These are phyloP conservation scores for Leucocoprinus sp. DNA, from an alignment of 768 basidiomycete species.

Conservation along the genomic window DNA sequence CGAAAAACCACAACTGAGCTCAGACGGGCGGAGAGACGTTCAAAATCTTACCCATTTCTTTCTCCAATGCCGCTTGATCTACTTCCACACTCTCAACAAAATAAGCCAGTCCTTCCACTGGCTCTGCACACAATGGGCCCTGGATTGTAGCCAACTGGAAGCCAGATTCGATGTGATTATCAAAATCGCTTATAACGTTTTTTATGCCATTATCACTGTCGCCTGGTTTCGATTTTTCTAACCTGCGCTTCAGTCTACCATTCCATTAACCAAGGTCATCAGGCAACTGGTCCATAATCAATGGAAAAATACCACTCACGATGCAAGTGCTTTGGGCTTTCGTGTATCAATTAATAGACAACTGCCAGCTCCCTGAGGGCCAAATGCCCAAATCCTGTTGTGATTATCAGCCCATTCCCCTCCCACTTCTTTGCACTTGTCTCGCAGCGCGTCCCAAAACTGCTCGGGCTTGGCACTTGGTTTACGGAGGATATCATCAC, in stretches of 20 bases:
- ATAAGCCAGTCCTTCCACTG: constrained; percentile 87
- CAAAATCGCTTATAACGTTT: constrained; percentile 47
- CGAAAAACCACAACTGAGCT: neutral
- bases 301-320: constrained; percentile 37
- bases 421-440: constrained; percentile 59
- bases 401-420: constrained; percentile 77
- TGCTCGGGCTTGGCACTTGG: constrained; percentile 63
- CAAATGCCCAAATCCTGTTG: constrained; percentile 84
- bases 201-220: constrained; percentile 25
- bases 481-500: constrained; percentile 52
- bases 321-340: constrained; percentile 34
- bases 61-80: constrained; percentile 48
- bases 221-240: constrained; percentile 31
- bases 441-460: constrained; percentile 70
- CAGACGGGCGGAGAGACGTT: neutral
- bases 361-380: constrained; percentile 79
- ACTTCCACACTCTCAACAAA: constrained; percentile 74
- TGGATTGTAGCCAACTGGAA: constrained; percentile 94
- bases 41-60: constrained; percentile 52
- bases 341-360: constrained; percentile 80
- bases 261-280: constrained; percentile 10
- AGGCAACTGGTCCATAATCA: neutral
- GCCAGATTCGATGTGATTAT: constrained; percentile 81
- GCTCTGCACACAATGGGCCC: constrained; percentile 93
- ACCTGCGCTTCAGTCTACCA: constrained; percentile 43